phyloP scores from a whole-genome alignment of 176 grass and related monocot species.

The Phragmites australis region DNA sequence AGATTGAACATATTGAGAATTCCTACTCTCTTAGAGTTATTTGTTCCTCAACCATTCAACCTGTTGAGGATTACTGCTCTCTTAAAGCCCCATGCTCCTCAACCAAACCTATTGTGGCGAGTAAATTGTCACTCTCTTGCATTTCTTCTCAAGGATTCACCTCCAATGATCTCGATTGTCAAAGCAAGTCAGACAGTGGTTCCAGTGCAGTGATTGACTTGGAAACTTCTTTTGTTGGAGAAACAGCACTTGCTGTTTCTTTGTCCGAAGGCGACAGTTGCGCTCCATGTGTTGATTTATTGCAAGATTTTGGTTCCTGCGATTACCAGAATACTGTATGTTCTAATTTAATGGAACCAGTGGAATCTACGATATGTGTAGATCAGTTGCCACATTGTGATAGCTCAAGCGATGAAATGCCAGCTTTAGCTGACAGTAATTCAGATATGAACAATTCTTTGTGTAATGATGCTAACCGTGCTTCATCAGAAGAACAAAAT shows the following conservation, averaged over 20 bases:
- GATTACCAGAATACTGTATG: conserved; percentile 16
- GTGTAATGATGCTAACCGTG: conserved; percentile 16
- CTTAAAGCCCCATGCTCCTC: conserved; percentile 3
- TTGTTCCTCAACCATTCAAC: conserved; percentile 20
- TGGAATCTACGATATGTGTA: conserved; percentile 4
- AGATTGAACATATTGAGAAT: conserved; percentile 6
- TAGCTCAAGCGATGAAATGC: conserved; percentile 25
- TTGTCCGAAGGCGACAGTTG: conserved; percentile 24
- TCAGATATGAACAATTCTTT: conserved; percentile 21
- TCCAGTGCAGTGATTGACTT: conserved; percentile 20
- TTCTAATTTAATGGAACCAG: not conserved
- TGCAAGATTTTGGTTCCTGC: conserved; percentile 16
- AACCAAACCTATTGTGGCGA: not conserved
- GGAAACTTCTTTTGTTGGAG: conserved; percentile 21
- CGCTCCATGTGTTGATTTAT: conserved; percentile 23
- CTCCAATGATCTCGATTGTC: conserved; percentile 2
- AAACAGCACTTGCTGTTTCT: not conserved
- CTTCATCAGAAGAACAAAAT: conserved; percentile 27
- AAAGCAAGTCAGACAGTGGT: conserved; percentile 39
- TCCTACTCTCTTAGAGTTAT: conserved; percentile 18
- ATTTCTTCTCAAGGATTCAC: conserved; percentile 25
- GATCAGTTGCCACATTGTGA: conserved; percentile 7
- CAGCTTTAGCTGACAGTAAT: conserved; percentile 21
- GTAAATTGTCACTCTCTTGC: conserved; percentile 24
- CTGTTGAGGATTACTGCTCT: conserved; percentile 26